A percentile compares a stretch with the other conserved stretches of the same genome.
Conservation (phyloP, 1,139 yeast genomes). For the Waltiozyma sp. region DNA sequence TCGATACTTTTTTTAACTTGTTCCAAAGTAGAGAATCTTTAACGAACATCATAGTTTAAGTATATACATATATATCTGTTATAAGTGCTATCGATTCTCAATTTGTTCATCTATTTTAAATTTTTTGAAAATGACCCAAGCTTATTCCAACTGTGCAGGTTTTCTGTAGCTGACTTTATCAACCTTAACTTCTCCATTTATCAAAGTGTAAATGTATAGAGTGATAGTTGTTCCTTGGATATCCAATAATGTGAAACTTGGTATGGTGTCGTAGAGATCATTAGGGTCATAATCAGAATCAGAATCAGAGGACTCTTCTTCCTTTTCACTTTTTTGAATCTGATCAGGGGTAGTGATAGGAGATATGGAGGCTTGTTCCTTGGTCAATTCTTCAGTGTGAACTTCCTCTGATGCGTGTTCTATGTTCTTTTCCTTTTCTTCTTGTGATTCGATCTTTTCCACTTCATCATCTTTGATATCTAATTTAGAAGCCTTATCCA, state of each 20-base stretch:
- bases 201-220: slow-evolving; percentile 71
- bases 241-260: slow-evolving; percentile 84
- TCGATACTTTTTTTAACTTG: neutral
- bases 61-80: too few species aligned
- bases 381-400: slow-evolving; percentile 2
- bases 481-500: slow-evolving; percentile 8
- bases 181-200: slow-evolving; percentile 79
- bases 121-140: too few species aligned
- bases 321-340: slow-evolving; percentile 6
- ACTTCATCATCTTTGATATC: slow-evolving; percentile 11
- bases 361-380: neutral
- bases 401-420: slow-evolving; percentile 1
- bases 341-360: neutral
- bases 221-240: slow-evolving; percentile 70
- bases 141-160: neutral
- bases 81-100: too few species aligned
- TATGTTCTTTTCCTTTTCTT: slow-evolving; percentile 5
- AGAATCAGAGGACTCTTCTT: slow-evolving; percentile 1
- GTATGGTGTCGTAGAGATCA: slow-evolving; percentile 33
- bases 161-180: slow-evolving; percentile 75
- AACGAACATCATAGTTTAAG: too few species aligned
- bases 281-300: slow-evolving; percentile 14
- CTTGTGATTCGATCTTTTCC: slow-evolving; percentile 12
- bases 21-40: too few species aligned
- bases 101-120: too few species aligned